Evolutionary conservation across 2,329 filamentous ascomycete genomes (phyloP), one percentile per base, ranked within the genome.

Genomic region (Venturiaceae sp.): DNA sequence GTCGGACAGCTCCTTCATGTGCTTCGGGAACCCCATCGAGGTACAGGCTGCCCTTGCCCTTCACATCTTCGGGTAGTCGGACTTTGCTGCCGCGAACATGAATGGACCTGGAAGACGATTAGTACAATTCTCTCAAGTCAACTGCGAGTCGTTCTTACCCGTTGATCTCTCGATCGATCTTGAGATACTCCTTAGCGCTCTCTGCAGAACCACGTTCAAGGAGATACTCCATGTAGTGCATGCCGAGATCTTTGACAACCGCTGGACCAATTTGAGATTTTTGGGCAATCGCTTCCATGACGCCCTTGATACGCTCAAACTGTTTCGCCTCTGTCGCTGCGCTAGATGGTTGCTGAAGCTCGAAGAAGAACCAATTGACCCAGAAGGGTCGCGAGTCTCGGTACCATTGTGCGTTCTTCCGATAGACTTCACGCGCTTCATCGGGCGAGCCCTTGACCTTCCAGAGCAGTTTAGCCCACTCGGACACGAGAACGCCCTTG

Each of bases 381-480:
- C 94, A 99, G 77, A 97, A 97, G 46, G 88, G 79, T 34, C 85
- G 83, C 71, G 91, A 96, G 68, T 94, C 89, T 2, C 86, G 80
- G 69, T 95, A 96, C 79, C 85, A 90, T 68, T 91, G 85, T 58
- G 88, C 80, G 65, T 96, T 92, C 72, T 86, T 87, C 62, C 84
- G 76, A 75, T 92, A 97, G 0, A 96, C 83, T 57, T 87, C 83
- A 30, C 94, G 87, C 39, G 92, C 92, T 66, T 92, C 90, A 9
- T 90, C 86, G 0, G 84, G 78, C 0, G 85, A 86, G 16, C 89
- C 88, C 75, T 92, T 92, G 68, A 87, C 83, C 73, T 91, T 94
- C 90, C 90, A 96, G 46, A 96, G 69, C 58, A 97, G 77, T 28
- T 82, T 80, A 1, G 92, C 92, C 88, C 91, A 95, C 67, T 96